Percentiles rank a stretch among this genome's conserved stretches.
phyloP scores from a whole-genome alignment of 116 monocot genomes.

The Iris pallida region DNA sequence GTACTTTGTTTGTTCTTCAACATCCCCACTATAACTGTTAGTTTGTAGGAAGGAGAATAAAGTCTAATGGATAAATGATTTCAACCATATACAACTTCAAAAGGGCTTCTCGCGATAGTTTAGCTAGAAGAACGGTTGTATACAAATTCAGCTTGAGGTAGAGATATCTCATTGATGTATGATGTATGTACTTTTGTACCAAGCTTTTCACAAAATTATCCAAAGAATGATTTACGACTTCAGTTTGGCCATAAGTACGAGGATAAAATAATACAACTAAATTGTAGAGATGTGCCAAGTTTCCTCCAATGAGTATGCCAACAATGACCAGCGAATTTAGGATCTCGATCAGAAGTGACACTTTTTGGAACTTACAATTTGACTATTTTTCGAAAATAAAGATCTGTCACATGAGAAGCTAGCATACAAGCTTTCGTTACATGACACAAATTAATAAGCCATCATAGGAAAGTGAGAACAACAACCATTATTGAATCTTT shows the following conservation, averaged over 20 bases:
- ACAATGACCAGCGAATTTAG: slow-evolving; percentile 6
- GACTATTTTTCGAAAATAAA: slow-evolving; percentile 1
- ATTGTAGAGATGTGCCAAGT: not conserved
- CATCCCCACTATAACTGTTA: too few species aligned
- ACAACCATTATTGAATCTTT: slow-evolving; percentile 15
- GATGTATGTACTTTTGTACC: not conserved
- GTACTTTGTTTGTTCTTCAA: too few species aligned
- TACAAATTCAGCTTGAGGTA: not conserved
- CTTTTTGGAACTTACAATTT: not conserved
- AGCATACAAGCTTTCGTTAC: not conserved
- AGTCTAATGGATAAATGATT: not conserved
- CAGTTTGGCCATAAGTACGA: slow-evolving; percentile 4
- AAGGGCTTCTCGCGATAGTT: not conserved
- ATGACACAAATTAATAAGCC: not conserved
- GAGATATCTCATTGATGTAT: not conserved
- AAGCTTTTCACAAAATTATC: slow-evolving; percentile 1
- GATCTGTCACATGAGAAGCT: not conserved
- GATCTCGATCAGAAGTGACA: not conserved
- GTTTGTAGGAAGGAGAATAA: not conserved
- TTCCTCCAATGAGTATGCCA: not conserved
- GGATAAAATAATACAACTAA: slow-evolving; percentile 3
- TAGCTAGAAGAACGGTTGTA: not conserved
- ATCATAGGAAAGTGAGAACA: slow-evolving; percentile 18
- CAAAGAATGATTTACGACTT: slow-evolving; percentile 4
- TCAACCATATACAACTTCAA: slow-evolving; percentile 2